Conservation (phyloP, 495 filamentous ascomycete genomes). For the Trichoderma virens region DNA sequence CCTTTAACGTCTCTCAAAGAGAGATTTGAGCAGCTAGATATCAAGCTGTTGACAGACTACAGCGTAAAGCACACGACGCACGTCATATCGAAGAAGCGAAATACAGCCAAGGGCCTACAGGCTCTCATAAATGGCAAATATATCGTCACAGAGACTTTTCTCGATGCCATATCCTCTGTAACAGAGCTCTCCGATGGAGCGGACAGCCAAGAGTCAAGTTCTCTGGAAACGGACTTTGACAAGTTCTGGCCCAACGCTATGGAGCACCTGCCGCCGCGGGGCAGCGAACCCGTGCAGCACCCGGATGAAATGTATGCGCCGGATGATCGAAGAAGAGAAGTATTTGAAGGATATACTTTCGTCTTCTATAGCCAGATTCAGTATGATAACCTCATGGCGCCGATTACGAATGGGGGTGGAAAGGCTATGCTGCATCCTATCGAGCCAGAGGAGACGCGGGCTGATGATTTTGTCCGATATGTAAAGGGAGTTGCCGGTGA, state of each 20-base stretch:
- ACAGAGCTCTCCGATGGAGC: constrained; percentile 48
- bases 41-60: constrained; percentile 74
- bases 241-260: constrained; percentile 68
- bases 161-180: constrained; percentile 59
- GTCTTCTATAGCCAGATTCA: constrained; percentile 77
- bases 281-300: constrained; percentile 62
- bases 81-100: constrained; percentile 81
- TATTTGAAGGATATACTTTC: constrained; percentile 86
- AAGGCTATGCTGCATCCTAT: constrained; percentile 66
- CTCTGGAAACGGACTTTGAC: constrained; percentile 79
- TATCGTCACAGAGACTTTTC: constrained; percentile 70
- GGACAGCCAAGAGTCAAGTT: constrained; percentile 50
- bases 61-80: constrained; percentile 68
- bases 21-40: constrained; percentile 70
- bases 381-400: constrained; percentile 63
- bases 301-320: constrained; percentile 60
- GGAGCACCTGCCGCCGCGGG: constrained; percentile 63
- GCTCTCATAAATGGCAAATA: constrained; percentile 78
- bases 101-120: constrained; percentile 77
- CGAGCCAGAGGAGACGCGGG: constrained; percentile 54
- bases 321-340: constrained; percentile 50
- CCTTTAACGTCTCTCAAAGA: constrained; percentile 57
- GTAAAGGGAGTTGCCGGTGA: constrained; percentile 67
- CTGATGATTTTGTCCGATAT: constrained; percentile 69
- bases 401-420: constrained; percentile 72